phyloP scores from a whole-genome alignment of 2,329 filamentous ascomycete genomes.

The Epichloe gansuensis region DNA sequence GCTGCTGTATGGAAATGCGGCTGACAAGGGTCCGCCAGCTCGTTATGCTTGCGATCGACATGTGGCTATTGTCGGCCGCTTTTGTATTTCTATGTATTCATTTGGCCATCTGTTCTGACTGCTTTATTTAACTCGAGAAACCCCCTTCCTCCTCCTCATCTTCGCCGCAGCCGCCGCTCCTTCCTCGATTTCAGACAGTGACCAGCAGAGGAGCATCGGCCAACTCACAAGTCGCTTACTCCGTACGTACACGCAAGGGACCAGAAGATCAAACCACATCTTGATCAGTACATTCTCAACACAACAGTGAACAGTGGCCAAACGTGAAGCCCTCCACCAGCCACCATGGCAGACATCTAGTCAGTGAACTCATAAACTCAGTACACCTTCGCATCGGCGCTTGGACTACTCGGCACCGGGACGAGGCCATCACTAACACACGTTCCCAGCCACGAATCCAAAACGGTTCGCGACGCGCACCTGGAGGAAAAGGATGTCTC shows the following conservation, averaged over 20 bases:
- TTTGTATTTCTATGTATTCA: slow-evolving; percentile 1
- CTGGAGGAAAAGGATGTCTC: slow-evolving; percentile 18
- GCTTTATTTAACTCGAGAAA: slow-evolving; percentile 4
- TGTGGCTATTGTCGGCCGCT: slow-evolving; percentile 8
- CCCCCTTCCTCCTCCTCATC: neutral
- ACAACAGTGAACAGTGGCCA: neutral
- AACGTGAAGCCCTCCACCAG: neutral
- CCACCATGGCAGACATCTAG: slow-evolving; percentile 14
- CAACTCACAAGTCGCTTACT: neutral
- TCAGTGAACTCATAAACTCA: neutral
- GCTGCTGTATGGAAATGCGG: neutral
- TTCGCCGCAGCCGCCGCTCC: neutral
- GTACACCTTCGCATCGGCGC: neutral
- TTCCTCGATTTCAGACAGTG: neutral
- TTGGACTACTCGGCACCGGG: neutral
- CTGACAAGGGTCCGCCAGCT: slow-evolving; percentile 1
- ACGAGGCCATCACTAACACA: neutral
- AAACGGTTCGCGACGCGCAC: slow-evolving; percentile 8
- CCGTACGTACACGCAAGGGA: neutral
- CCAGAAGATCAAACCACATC: neutral
- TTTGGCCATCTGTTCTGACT: slow-evolving; percentile 4
- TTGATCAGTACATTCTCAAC: neutral
- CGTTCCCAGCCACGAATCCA: slow-evolving; percentile 7
- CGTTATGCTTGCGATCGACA: slow-evolving; percentile 6
- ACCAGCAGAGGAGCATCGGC: neutral